phyloP scores from a whole-genome alignment of 2,329 filamentous ascomycete genomes.

The Sporothrix mexicana region DNA sequence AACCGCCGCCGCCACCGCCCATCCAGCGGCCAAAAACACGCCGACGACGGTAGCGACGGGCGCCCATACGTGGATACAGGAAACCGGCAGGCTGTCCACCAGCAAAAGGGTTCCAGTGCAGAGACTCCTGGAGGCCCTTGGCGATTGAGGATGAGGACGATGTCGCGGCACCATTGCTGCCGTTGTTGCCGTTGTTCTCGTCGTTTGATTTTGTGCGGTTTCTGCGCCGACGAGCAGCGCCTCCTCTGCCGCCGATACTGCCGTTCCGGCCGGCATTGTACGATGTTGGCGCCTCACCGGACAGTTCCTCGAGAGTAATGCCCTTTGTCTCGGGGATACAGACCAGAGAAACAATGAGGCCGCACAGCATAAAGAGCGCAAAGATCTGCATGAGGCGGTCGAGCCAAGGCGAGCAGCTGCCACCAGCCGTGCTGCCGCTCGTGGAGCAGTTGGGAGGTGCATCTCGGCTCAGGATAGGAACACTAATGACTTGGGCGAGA shows the following conservation, averaged over 20 bases:
- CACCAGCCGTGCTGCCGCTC: conserved; percentile 45
- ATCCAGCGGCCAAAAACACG: conserved; percentile 46
- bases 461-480: conserved; percentile 65
- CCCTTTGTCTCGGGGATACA: conserved; percentile 75
- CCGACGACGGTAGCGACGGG: conserved; percentile 42
- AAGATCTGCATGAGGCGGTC: conserved; percentile 79
- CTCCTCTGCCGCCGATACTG: conserved; percentile 49
- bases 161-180: not conserved
- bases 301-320: conserved; percentile 72
- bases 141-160: conserved; percentile 25
- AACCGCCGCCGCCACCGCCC: not conserved
- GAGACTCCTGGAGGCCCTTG: conserved; percentile 29
- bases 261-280: conserved; percentile 60
- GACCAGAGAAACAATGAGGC: conserved; percentile 70
- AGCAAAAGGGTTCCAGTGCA: conserved; percentile 53
- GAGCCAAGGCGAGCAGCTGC: conserved; percentile 63
- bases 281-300: conserved; percentile 68
- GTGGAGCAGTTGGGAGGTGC: conserved; percentile 56
- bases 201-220: not conserved
- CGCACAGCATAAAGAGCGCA: conserved; percentile 79
- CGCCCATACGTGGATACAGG: conserved; percentile 49
- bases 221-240: conserved; percentile 26
- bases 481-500: conserved; percentile 68
- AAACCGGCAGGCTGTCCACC: conserved; percentile 61
- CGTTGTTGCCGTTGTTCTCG: not conserved